A percentile compares a stretch with the other conserved stretches of the same genome.
These are phyloP conservation scores for Solanum etuberosum DNA, from an alignment of 257 asterid species.

Conservation along the genomic window DNA sequence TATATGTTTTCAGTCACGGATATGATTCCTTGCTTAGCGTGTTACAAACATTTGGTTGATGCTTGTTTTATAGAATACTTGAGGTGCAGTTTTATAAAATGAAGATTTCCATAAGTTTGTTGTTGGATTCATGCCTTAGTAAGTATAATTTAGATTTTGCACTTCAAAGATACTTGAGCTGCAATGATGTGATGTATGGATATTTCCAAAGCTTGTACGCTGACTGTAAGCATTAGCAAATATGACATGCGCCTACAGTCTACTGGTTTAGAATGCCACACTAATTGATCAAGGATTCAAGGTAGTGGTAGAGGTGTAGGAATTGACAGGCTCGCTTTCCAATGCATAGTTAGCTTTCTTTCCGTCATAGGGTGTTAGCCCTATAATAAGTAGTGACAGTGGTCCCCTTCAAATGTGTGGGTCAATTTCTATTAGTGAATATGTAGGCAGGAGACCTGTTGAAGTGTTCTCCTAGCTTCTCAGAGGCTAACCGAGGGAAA, in stretches of 20 bases:
- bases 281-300: neutral
- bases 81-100: neutral
- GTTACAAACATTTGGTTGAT: neutral
- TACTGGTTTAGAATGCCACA: neutral
- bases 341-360: neutral
- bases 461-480: neutral
- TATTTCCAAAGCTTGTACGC: neutral
- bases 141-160: neutral
- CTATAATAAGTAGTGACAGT: neutral
- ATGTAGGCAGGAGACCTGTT: neutral
- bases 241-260: neutral
- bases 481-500: neutral
- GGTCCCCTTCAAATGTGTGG: neutral
- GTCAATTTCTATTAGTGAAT: neutral
- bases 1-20: neutral
- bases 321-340: neutral
- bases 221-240: neutral
- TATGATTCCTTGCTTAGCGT: neutral
- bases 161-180: neutral
- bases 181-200: neutral
- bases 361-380: neutral
- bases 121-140: neutral
- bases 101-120: neutral
- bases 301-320: neutral
- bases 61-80: neutral